Evolutionary conservation across 2,329 filamentous ascomycete genomes (phyloP), one percentile per base, ranked within the genome.

Genomic region (Xylariaceae sp.): DNA sequence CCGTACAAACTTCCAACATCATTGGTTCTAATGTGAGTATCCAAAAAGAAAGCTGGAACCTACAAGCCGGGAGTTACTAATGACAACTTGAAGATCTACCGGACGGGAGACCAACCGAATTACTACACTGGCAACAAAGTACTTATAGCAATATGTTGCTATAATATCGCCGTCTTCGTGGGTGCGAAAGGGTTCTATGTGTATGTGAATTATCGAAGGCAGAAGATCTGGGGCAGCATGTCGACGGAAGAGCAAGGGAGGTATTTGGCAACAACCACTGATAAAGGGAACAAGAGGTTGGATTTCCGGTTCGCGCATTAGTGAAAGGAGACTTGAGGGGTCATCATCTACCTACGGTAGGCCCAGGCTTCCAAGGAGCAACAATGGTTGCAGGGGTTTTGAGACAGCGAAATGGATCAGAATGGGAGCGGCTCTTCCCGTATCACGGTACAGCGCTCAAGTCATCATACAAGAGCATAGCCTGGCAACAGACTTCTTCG

Each of bases 61-160:
- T n/a, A n/a, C n/a, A n/a, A n/a, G n/a, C n/a, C n/a, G n/a, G n/a
- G n/a, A n/a, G n/a, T n/a, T n/a, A n/a, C n/a, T n/a, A n/a, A n/a
- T n/a, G n/a, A n/a, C n/a, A n/a, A n/a, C n/a, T n/a, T n/a, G n/a
- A n/a, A n/a, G 40, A 70, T 77, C 22, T 77, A 77, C 46, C 58
- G 68, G 2, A 57, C 67, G 0, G 58, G 70, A 21, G 74, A 79
- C 42, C 62, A 63, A 30, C 72, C 72, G 1, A 54, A 65, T 4
- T 76, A 78, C 37, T 57, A 61, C 4, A 57, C 61, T 0, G 75
- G 75, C 0, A 77, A 79, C 38, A 65, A 60, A 26, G 61, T 70
- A 0, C 51, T 78, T 3, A 60, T 80, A 19, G 67, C 51, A 0
- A 63, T 78, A 31, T 59, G 62, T 9, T 47, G 60, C 2, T 59